These are phyloP conservation scores for Rhynchospora pubera DNA, from an alignment of 176 grass and related monocot species.

Conservation along the genomic window DNA sequence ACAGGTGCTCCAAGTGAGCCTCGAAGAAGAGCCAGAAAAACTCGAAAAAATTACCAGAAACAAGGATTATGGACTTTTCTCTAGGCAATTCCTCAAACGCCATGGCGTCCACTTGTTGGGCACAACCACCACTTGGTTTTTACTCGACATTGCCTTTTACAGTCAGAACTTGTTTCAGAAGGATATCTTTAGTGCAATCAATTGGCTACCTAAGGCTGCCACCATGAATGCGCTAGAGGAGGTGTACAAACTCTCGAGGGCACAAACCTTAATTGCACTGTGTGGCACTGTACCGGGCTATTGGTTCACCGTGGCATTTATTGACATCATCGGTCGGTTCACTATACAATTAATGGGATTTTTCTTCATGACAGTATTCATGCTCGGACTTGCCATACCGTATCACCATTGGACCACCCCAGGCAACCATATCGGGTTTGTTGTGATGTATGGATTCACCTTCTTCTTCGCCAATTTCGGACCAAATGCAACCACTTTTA, in stretches of 20 bases:
- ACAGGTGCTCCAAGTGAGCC: conserved; percentile 24
- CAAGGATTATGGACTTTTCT: conserved; percentile 16
- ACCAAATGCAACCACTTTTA: conserved; percentile 30
- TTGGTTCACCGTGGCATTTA: conserved; percentile 33
- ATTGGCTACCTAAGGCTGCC: conserved; percentile 11
- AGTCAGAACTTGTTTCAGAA: conserved; percentile 33
- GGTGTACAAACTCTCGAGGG: conserved; percentile 16
- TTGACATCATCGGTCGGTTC: conserved; percentile 23
- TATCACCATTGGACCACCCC: conserved; percentile 31
- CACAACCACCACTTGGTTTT: conserved; percentile 21
- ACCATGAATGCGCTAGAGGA: conserved; percentile 31
- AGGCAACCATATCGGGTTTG: conserved; percentile 22
- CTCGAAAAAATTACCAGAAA: neutral
- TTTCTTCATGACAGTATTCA: conserved; percentile 34
- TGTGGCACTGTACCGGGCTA: conserved; percentile 28
- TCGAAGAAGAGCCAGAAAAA: conserved; percentile 15
- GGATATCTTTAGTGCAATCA: conserved; percentile 24
- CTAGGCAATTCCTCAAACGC: conserved; percentile 6
- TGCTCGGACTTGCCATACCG: conserved; percentile 29
- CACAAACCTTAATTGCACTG: conserved; percentile 24
- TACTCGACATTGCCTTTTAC: conserved; percentile 16
- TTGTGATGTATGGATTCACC: conserved; percentile 32
- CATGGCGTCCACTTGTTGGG: conserved; percentile 19
- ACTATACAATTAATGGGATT: conserved; percentile 27
- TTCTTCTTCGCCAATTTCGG: conserved; percentile 44